phyloP scores from a whole-genome alignment of 257 asterid genomes.

The Linaria vulgaris region DNA sequence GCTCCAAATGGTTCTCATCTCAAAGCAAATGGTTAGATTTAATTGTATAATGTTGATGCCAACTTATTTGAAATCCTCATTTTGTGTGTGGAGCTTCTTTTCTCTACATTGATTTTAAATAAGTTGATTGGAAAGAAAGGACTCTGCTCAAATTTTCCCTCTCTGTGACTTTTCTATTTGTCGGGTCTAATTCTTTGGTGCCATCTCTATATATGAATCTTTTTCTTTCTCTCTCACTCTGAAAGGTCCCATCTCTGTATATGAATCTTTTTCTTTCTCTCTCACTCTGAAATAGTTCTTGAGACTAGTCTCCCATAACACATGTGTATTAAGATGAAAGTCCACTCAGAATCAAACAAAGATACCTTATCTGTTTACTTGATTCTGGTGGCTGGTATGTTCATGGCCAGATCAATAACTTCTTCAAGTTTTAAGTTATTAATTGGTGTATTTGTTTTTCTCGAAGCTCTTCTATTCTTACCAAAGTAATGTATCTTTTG shows the following conservation, averaged over 20 bases:
- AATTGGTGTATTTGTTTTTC: slow-evolving; percentile 13
- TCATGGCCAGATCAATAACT: slow-evolving; percentile 20
- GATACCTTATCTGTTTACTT: slow-evolving; percentile 3
- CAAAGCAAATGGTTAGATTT: slow-evolving; percentile 66
- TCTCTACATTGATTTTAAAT: background rate
- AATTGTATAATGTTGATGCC: slow-evolving; percentile 12
- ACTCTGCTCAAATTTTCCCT: background rate
- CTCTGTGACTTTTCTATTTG: too few species aligned
- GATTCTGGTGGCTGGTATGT: slow-evolving; percentile 6
- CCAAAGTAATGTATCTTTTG: slow-evolving; percentile 23
- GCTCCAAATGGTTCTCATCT: slow-evolving; percentile 67
- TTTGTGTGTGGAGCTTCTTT: background rate
- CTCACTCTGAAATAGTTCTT: slow-evolving; percentile 4
- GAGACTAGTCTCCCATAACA: slow-evolving; percentile 1
- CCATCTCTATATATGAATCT: too few species aligned
- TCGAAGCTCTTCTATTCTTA: slow-evolving; percentile 16
- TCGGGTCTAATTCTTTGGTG: too few species aligned
- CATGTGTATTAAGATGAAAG: slow-evolving; percentile 8
- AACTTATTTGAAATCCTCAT: background rate
- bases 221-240: background rate
- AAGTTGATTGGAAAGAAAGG: background rate
- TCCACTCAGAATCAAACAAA: slow-evolving; percentile 1
- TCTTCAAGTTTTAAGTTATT: slow-evolving; percentile 14
- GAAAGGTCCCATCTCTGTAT: too few species aligned
- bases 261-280: too few species aligned